A percentile compares a stretch with the other conserved stretches of the same genome.
Evolutionary conservation across 768 basidiomycete genomes (phyloP).

Genomic region (Cystofilobasidium capitatum): DNA sequence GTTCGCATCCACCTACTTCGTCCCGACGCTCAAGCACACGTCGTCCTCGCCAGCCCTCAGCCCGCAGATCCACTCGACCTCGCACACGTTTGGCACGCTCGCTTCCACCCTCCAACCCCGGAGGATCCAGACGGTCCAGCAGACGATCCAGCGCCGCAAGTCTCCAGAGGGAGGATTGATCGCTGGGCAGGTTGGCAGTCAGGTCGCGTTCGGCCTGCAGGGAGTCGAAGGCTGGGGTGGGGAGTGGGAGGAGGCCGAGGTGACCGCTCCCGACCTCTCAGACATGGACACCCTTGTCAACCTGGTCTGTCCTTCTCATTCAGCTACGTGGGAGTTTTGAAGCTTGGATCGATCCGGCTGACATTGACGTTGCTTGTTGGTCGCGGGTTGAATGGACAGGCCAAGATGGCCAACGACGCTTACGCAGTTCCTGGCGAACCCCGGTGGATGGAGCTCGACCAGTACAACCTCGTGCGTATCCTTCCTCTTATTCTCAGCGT

Average conservation of each 20-base stretch:
- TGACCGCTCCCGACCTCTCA: slow-evolving; percentile 11
- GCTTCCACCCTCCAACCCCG: too few relatives aligned
- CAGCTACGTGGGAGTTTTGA: too few relatives aligned
- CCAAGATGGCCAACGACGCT: slow-evolving; percentile 26
- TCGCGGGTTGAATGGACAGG: not conserved
- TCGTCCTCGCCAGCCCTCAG: too few relatives aligned
- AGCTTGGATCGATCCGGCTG: too few relatives aligned
- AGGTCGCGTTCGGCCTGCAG: not conserved
- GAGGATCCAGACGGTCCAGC: not conserved
- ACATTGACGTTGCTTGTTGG: too few relatives aligned
- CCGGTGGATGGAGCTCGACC: slow-evolving; percentile 25
- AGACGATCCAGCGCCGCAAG: not conserved
- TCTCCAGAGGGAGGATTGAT: not conserved
- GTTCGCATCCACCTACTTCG: too few relatives aligned
- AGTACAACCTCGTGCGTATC: slow-evolving; percentile 14
- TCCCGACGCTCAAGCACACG: too few relatives aligned
- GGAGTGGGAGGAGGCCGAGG: slow-evolving; percentile 7
- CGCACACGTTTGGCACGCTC: too few relatives aligned
- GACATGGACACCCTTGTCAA: slow-evolving; percentile 19
- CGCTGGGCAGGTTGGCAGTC: not conserved
- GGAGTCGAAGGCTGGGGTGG: not conserved
- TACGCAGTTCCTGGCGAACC: slow-evolving; percentile 19
- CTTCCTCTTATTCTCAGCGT: not conserved
- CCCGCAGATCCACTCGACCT: too few relatives aligned
- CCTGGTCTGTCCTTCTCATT: not conserved